Evolutionary conservation across 179 eudicot genomes (phyloP), one percentile per base, ranked within the genome.

Genomic region (Amaranthus tricolor): DNA sequence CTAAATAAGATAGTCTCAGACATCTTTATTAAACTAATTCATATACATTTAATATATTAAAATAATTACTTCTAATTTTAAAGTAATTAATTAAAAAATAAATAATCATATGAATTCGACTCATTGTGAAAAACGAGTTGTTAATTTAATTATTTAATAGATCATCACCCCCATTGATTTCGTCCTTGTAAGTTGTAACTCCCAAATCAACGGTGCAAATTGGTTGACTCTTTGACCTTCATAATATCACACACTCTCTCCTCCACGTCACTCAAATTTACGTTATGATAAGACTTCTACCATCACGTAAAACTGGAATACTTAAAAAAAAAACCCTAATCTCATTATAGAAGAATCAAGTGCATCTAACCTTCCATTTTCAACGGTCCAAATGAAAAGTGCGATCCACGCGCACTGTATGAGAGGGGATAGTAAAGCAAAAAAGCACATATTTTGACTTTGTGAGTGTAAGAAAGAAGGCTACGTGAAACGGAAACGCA

Each of bases 171-270:
- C 78, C 75, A 67, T 77, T 20, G 78, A 77, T 81, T 24, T 45
- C 57, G 55, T 64, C 53, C 54, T 40, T 20, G 40, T 56, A 17
- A 70, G 49, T 79, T 50, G 73, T 73, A 81, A 81, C 83, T 43
- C 75, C 78, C 72, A 73, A 77, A 77, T 77, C 81, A 77, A 81
- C 84, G 84, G 72, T 81, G 72, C 53, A 77, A 2, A 74, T 74
- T 77, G 43, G 73, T 81, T 74, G 80, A 80, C 79, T 20, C 45
- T 60, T 82, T 78, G 82, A 78, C 82, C 65, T 82, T 65, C 20
- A 52, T 40, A 2, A 10, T 19, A 21, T n/a, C 53, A 6, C 6
- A 21, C 69, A 62, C 58, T 24, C 67, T 40, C 61, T 45, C 58
- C 56, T 17, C 66, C 16, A 49, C 11, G 54, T 19, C 74, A 24